Evolutionary conservation across 257 asterid genomes (phyloP), one percentile per base, ranked within the genome.

Genomic region (Misopates orontium): DNA sequence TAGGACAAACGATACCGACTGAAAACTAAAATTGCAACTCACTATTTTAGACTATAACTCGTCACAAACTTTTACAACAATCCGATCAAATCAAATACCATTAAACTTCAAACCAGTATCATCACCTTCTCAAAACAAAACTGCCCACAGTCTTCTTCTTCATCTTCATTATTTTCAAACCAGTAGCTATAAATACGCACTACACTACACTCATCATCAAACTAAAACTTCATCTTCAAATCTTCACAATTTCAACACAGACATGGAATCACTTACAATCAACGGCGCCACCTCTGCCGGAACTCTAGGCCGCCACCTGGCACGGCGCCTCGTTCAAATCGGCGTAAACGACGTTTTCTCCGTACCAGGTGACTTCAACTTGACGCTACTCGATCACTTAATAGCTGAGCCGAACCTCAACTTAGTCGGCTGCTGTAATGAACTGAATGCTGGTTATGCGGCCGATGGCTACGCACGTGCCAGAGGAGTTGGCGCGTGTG

Each of bases 401-500:
- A 17, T 87, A 17, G 95, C 79, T 0, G 95, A 87, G 83, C 87
- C 93, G 64, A 80, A 48, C 73, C 87, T 87, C 41, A 87, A 81
- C 28, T 24, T 85, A 45, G 23, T 87, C 77, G 93, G 95, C 78
- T 87, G 95, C 79, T 85, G 95, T 71, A 87, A 87, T 73, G 95
- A 87, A 71, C 82, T 87, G 54, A 87, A 87, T 75, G 93, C 95
- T 0, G 95, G 95, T 0, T 87, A 87, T 58, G 93, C 95, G 4
- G 93, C 93, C 3, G 93, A 85, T 36, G 95, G 95, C 53, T 85
- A 83, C 73, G 95, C 95, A 0, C 81, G 95, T 3, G 78, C 88
- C 17, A 82, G 75, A 44, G 92, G 93, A 16, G 93, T 87, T 5
- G 93, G 95, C 64, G 95, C 88, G 36, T 87, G 95, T 36, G 95